phyloP scores from a whole-genome alignment of 2,329 filamentous ascomycete genomes.

The Raffaelea arxii region DNA sequence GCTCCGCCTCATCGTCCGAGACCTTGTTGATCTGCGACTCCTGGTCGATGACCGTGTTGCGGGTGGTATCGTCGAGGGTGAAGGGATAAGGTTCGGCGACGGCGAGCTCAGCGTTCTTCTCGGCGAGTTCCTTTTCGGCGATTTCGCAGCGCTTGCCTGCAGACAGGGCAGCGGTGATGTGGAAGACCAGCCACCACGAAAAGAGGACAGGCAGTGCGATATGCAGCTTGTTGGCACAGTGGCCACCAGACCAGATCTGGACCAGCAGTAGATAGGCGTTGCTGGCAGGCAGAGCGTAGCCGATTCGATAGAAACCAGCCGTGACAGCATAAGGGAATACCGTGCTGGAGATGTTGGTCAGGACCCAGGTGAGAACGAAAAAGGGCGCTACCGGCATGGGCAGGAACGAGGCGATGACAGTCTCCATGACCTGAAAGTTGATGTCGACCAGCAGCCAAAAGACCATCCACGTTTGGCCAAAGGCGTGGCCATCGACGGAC shows the following conservation, averaged over 20 bases:
- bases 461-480: slow-evolving; percentile 18
- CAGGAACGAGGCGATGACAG: slow-evolving; percentile 1
- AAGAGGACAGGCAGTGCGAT: slow-evolving; percentile 32
- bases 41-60: too few species aligned
- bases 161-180: not conserved
- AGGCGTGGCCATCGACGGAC: slow-evolving; percentile 23
- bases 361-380: slow-evolving; percentile 27
- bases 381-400: not conserved
- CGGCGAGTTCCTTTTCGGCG: too few species aligned
- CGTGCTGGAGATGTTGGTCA: slow-evolving; percentile 30
- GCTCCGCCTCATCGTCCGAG: too few species aligned
- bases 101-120: too few species aligned
- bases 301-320: slow-evolving; percentile 29
- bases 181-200: slow-evolving; percentile 21
- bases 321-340: slow-evolving; percentile 31
- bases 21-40: too few species aligned
- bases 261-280: slow-evolving; percentile 28
- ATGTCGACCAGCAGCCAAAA: slow-evolving; percentile 23
- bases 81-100: too few species aligned
- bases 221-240: slow-evolving; percentile 25
- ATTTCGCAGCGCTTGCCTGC: not conserved
- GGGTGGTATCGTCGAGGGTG: too few species aligned
- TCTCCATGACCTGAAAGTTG: slow-evolving; percentile 1
- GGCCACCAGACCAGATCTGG: slow-evolving; percentile 34
- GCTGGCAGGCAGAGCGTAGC: slow-evolving; percentile 28